Base-by-base conservation (phyloP, 2,329 filamentous ascomycete species). In the Xenoacremonium recifei region DNA sequence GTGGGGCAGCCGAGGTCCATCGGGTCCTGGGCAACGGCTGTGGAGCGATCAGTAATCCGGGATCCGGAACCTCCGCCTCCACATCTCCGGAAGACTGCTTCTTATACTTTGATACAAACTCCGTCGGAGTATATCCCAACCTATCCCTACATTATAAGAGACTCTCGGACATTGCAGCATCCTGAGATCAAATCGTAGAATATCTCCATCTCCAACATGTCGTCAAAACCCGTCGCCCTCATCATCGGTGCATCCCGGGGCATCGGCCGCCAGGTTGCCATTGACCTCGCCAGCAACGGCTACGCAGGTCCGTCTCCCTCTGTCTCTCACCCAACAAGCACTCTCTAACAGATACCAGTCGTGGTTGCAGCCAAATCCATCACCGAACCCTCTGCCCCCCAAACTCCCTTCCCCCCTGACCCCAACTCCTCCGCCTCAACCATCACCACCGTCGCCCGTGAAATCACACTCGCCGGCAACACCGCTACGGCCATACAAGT, bases 241-340 rank as follows among this genome's bases (percentile, higher is more conserved):
- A 71, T 92, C 4, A 75, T 91, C 16, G 87, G 87, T 29, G 87
- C 85, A 3, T 91, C 87, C 0, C 72, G 89, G 47, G 89, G 89
- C 27, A 92, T 95, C 49, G 89, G 89, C 34, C 74, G 87, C 30
- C 88, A 93, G 62, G 73, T 93, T 29, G 87, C 89, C 42, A 76
- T 95, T 54, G 85, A 89, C 59, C 72, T 95, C 3, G 85, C 87
- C 6, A 79, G 71, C 53, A 75, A 82, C 50, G 83, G 80, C 27
- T 92, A 91, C 59, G 70, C 76, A 40, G 85, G 88, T 88, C 67
- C 35, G 58, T 47, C 15, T 17, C 13, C 18, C 20, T 23, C n/a
- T 12, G n/a, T 6, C 13, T 4, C 4, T 34, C 16, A 37, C 16
- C 29, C 23, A 35, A 32, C 21, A 15, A n/a, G 5, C 32, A 9